Conservation (phyloP, 805 yeast species). For the Grigorovia transvaalensis region DNA sequence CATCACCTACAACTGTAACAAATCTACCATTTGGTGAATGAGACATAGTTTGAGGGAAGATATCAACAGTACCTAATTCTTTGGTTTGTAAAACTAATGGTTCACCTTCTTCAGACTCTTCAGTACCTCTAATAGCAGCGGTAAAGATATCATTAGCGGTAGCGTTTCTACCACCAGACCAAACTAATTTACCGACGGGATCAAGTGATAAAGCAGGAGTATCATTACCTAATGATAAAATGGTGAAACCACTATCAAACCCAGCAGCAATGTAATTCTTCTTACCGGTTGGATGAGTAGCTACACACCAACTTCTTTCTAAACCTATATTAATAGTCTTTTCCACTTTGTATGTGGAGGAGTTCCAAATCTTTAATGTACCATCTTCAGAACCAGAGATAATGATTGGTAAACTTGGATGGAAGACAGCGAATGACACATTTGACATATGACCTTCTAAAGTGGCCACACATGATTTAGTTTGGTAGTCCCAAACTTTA, state of each 20-base stretch:
- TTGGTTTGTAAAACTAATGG: slow-evolving; percentile 64
- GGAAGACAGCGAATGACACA: slow-evolving; percentile 95
- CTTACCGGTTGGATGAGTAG: slow-evolving; percentile 51
- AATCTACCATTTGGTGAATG: slow-evolving; percentile 98
- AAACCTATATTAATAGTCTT: slow-evolving; percentile 82
- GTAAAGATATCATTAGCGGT: slow-evolving; percentile 60
- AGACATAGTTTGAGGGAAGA: slow-evolving; percentile 74
- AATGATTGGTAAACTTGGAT: slow-evolving; percentile 91
- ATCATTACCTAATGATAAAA: slow-evolving; percentile 82
- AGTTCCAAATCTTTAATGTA: slow-evolving; percentile 87
- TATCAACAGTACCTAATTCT: slow-evolving; percentile 89
- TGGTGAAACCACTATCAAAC: slow-evolving; percentile 89
- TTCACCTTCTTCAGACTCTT: slow-evolving; percentile 71
- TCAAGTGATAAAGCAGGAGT: slow-evolving; percentile 93
- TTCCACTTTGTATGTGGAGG: slow-evolving; percentile 87
- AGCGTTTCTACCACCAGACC: slow-evolving; percentile 66
- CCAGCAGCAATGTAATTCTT: slow-evolving; percentile 83
- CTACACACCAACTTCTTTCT: slow-evolving; percentile 95
- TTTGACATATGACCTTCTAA: slow-evolving; percentile 89
- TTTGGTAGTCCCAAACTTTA: slow-evolving; percentile 94
- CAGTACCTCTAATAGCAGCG: slow-evolving; percentile 64
- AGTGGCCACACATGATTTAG: slow-evolving; percentile 89
- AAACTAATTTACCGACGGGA: slow-evolving; percentile 79
- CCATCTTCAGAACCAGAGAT: slow-evolving; percentile 97
- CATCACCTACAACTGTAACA: slow-evolving; percentile 95